These are phyloP conservation scores for Dendrobium huoshanense DNA, from an alignment of 106 monocot species.

Conservation along the genomic window DNA sequence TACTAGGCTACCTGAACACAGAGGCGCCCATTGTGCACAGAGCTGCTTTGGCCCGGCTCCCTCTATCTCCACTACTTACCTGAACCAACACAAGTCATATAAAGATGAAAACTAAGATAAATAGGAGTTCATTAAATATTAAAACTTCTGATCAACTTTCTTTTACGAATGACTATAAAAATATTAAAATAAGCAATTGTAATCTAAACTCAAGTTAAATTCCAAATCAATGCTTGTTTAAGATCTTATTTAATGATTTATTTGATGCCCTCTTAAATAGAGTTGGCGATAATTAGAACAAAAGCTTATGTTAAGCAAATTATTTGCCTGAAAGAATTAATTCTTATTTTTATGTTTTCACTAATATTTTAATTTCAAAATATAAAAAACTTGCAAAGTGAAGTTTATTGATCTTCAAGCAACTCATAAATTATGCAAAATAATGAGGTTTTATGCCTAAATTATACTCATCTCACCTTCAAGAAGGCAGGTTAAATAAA, in stretches of 20 bases:
- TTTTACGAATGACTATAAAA: too few species aligned
- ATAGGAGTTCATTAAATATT: background rate
- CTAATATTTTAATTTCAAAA: background rate
- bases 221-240: background rate
- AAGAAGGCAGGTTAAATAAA: background rate
- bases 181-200: too few species aligned
- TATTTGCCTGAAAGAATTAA: background rate
- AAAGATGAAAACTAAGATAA: background rate
- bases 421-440: background rate
- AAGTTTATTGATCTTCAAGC: background rate
- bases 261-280: background rate
- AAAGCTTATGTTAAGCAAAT: too few species aligned
- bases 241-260: background rate
- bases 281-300: background rate
- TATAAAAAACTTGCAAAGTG: background rate
- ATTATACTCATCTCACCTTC: background rate
- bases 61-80: constrained; percentile 69
- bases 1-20: constrained; percentile 68
- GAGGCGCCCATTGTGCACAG: constrained; percentile 92
- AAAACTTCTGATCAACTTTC: too few species aligned
- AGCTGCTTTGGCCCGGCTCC: constrained; percentile 48
- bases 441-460: background rate
- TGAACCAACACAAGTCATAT: constrained; percentile 16
- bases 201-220: background rate
- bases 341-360: background rate